Evolutionary conservation across 148 eudicot species (phyloP).

Genomic region (Cornus suecica): DNA sequence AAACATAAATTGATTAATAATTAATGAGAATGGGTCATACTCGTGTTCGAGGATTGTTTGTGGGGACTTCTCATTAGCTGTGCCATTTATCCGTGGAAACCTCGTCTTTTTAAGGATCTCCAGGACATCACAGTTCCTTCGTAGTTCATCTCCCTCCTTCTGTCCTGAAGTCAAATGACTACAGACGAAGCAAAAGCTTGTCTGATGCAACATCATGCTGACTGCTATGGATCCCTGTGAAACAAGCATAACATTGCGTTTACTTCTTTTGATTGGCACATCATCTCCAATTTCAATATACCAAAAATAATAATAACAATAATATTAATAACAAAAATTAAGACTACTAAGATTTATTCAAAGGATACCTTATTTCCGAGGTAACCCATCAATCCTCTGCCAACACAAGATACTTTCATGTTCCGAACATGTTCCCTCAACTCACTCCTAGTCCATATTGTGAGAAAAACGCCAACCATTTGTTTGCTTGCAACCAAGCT

Average conservation of each 20-base stretch:
- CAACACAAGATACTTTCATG: slow-evolving; percentile 90
- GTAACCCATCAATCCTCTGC: slow-evolving; percentile 97
- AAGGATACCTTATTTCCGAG: slow-evolving; percentile 89
- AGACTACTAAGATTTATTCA: background rate
- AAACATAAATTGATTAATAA: background rate
- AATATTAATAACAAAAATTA: no score
- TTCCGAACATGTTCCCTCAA: slow-evolving; percentile 76
- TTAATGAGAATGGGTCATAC: slow-evolving; percentile 39
- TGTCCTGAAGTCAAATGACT: slow-evolving; percentile 93
- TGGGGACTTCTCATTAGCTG: slow-evolving; percentile 72
- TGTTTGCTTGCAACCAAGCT: slow-evolving; percentile 87
- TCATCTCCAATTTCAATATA: background rate
- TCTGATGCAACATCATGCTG: slow-evolving; percentile 87
- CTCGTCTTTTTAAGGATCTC: slow-evolving; percentile 88
- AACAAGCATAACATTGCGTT: background rate
- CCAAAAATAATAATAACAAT: no score
- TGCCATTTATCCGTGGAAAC: slow-evolving; percentile 67
- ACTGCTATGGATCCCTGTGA: slow-evolving; percentile 93
- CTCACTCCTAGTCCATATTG: slow-evolving; percentile 86
- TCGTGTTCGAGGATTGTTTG: slow-evolving; percentile 90
- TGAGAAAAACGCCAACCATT: slow-evolving; percentile 91
- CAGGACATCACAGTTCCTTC: slow-evolving; percentile 92
- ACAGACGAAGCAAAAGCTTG: slow-evolving; percentile 96
- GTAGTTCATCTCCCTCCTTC: slow-evolving; percentile 91
- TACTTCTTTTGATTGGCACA: background rate